Evolutionary conservation across 2,329 filamentous ascomycete species (phyloP), one percentile per base, ranked within the genome.

Genomic region (Verticillium albo-atrum): DNA sequence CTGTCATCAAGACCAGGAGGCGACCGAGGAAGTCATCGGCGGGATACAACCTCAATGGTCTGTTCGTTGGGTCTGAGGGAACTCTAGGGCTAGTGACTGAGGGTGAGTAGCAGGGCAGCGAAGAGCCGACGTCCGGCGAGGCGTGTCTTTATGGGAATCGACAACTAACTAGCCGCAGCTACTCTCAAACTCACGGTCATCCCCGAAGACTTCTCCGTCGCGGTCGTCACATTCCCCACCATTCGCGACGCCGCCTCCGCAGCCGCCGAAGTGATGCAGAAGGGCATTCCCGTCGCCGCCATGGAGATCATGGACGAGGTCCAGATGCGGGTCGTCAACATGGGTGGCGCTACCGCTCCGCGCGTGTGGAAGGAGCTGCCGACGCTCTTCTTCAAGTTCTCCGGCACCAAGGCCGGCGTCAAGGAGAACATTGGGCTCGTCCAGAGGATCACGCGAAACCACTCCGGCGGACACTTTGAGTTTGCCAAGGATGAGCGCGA

Each of bases 231-330:
- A 0, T 95, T 95, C 71, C 89, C 90, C 0, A 86, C 83, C 0
- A 91, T 94, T 62, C 84, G 89, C 28, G 86, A 90, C 70, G 91
- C 91, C 1, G 90, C 90, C 0, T 82, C 87, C 0, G 89, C 90
- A 0, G 90, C 90, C 0, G 88, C 89, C 2, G 84, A 83, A 55
- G 85, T 94, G n/a, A 89, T 94, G 80, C 85, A 89, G 66, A 82
- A 86, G 1, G 90, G 88, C 0, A 80, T 92, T 3, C 89, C 88
- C 0, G 82, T 93, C 6, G 89, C 88, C 0, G 89, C 89, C 3
- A 89, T 93, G 84, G 91, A 95, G 74, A 86, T 95, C 65, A 92
- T 95, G 89, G 91, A 95, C 69, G 91, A 95, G 60, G 89, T 94
- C 3, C 90, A 93, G 73, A 95, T 95, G 91, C 83, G 80, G 63